A percentile compares a stretch with the other conserved stretches of the same genome.
Conservation (phyloP, 2,329 filamentous ascomycete genomes). For the Penicillium polonicum region DNA sequence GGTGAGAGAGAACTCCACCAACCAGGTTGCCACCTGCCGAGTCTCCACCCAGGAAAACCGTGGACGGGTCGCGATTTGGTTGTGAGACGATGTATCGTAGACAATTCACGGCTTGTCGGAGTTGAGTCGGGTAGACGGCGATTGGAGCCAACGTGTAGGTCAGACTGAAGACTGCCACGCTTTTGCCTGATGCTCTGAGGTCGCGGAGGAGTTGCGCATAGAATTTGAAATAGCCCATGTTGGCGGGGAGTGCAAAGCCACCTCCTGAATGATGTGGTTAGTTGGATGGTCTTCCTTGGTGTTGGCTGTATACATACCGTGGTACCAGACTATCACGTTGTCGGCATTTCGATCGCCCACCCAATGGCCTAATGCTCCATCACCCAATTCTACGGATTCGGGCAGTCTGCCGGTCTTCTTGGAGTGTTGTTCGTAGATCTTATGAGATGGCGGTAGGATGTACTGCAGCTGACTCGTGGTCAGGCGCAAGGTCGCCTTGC, state of each 20-base stretch:
- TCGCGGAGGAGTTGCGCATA: constrained; percentile 45
- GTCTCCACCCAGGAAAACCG: constrained; percentile 45
- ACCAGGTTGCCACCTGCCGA: constrained; percentile 47
- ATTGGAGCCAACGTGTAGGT: constrained; percentile 57
- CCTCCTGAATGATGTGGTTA: constrained; percentile 44
- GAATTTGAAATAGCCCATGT: constrained; percentile 51
- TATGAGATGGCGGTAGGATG: constrained; percentile 26
- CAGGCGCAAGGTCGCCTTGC: constrained; percentile 32
- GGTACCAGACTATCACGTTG: constrained; percentile 43
- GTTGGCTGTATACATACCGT: constrained; percentile 26
- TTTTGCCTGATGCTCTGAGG: constrained; percentile 45
- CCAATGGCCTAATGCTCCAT: constrained; percentile 41
- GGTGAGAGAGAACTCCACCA: constrained; percentile 40
- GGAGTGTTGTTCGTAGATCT: constrained; percentile 32
- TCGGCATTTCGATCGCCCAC: constrained; percentile 37
- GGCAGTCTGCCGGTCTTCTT: constrained; percentile 26
- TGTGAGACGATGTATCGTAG: constrained; percentile 41
- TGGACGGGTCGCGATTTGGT: constrained; percentile 35
- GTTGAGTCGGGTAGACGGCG: constrained; percentile 45
- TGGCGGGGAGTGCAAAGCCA: constrained; percentile 54
- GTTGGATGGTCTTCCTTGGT: background rate
- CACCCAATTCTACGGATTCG: constrained; percentile 32
- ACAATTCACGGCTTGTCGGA: constrained; percentile 43
- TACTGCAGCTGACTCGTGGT: constrained; percentile 34
- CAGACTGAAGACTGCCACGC: constrained; percentile 53